These are phyloP conservation scores for Caloboletus inedulis DNA, from an alignment of 1,284 basidiomycete genomes.

Conservation along the genomic window DNA sequence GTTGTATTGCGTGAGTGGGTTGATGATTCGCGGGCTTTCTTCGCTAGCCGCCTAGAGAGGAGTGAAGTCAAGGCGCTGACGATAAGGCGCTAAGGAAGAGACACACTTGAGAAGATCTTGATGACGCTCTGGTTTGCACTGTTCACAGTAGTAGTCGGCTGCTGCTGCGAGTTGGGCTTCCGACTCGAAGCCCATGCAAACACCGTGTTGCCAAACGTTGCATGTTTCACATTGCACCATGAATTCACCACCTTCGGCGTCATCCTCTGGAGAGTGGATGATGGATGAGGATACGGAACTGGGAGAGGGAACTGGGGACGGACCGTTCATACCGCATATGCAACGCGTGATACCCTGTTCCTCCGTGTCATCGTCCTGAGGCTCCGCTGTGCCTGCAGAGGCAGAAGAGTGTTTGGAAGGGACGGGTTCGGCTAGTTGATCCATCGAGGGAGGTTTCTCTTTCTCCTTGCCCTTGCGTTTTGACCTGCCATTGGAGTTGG, in stretches of 20 bases:
- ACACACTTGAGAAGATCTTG: slow-evolving; percentile 71
- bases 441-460: slow-evolving; percentile 26
- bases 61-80: slow-evolving; percentile 10
- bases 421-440: slow-evolving; percentile 25
- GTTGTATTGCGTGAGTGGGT: slow-evolving; percentile 50
- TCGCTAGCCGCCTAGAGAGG: slow-evolving; percentile 53
- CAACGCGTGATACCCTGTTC: slow-evolving; percentile 90
- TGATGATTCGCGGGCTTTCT: slow-evolving; percentile 62
- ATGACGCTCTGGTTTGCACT: slow-evolving; percentile 88
- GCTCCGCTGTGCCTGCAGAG: slow-evolving; percentile 37
- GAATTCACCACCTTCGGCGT: slow-evolving; percentile 78
- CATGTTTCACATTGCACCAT: slow-evolving; percentile 99
- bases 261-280: slow-evolving; percentile 52
- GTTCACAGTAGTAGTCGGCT: slow-evolving; percentile 90
- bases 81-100: slow-evolving; percentile 2
- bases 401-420: slow-evolving; percentile 33
- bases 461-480: slow-evolving; percentile 38
- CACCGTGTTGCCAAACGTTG: slow-evolving; percentile 97
- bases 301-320: slow-evolving; percentile 31
- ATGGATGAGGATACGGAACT: slow-evolving; percentile 17
- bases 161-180: slow-evolving; percentile 81
- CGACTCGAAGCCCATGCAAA: slow-evolving; percentile 91
- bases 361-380: slow-evolving; percentile 56
- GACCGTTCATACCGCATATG: slow-evolving; percentile 88
- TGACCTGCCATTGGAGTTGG: slow-evolving; percentile 35